These are phyloP conservation scores for Sugiyamaella chiloensis DNA, from an alignment of 805 yeast genomes.

Conservation along the genomic window DNA sequence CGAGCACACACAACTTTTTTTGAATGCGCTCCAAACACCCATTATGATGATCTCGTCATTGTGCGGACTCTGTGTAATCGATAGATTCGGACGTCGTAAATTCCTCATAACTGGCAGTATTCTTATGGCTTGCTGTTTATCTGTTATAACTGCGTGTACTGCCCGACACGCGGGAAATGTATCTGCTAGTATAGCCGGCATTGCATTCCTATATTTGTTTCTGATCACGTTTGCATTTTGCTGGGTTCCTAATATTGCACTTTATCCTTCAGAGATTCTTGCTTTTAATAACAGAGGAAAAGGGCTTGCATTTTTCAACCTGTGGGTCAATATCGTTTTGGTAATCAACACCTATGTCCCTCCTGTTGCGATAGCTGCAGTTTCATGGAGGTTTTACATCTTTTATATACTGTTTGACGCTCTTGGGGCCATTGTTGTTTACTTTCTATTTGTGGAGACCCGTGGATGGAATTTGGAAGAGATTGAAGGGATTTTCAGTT, in stretches of 20 bases:
- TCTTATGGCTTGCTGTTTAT: constrained; percentile 13
- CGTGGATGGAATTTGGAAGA: constrained; percentile 71
- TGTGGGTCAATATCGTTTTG: constrained; percentile 64
- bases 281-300: constrained; percentile 18
- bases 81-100: constrained; percentile 15
- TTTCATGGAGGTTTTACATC: constrained; percentile 45
- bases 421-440: constrained; percentile 35
- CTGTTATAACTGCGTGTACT: constrained; percentile 13
- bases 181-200: constrained; percentile 47
- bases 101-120: constrained; percentile 19
- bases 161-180: constrained; percentile 38
- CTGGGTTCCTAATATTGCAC: constrained; percentile 43
- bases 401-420: constrained; percentile 42
- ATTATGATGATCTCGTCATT: constrained; percentile 12
- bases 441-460: constrained; percentile 64
- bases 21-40: constrained; percentile 16
- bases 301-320: constrained; percentile 9
- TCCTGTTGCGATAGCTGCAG: constrained; percentile 42
- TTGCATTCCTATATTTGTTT: constrained; percentile 37
- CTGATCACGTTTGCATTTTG: constrained; percentile 47
- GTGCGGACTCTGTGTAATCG: constrained; percentile 23
- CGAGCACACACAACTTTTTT: constrained; percentile 16
- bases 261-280: constrained; percentile 35
- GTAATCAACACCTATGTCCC: constrained; percentile 54
- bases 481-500: constrained; percentile 56